Base-by-base conservation (phyloP, 345 rosid genomes). In the Rhizophora apiculata region DNA sequence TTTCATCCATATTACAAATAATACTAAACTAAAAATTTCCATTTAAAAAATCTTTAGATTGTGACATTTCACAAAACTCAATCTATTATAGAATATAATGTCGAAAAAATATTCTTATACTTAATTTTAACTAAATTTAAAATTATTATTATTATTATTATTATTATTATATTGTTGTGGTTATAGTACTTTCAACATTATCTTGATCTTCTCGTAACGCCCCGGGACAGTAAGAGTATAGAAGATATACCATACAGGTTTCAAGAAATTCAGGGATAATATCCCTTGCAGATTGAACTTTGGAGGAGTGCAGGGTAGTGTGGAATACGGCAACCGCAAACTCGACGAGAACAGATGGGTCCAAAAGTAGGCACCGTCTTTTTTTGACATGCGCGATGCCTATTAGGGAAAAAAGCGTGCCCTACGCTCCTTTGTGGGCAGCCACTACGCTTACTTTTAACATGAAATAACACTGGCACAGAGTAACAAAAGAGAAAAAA, bases 301-400 rank as follows among this genome's bases (percentile, higher is more conserved):
- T 26, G 74, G 29, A 76, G 46, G 71, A 65, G 62, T 56, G 66
- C 24, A 69, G 77, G 54, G 66, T 30, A 72, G 77, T 59, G 75
- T 48, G 62, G 72, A 55, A 67, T 79, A 82, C 85, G 85, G 79
- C 79, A 79, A 72, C 46, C 34, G 27, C 31, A 60, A 26, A 43
- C 49, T 43, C 18, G 22, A n/a, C 18, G 11, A 20, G 26, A 34
- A 52, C 26, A 32, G 64, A 69, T 80, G 86, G 76, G 83, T 67
- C 83, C 83, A 80, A 74, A 75, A 80, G 83, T 82, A 72, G 86
- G 86, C 86, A 82, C 86, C 86, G 82, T 67, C 86, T 72, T 65
- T 69, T 52, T 65, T 77, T 69, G 82, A 77, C 81, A 68, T n/a
- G 62, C 36, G 8, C 49, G 49, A 13, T 43, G 49, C 24, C 56